Percentiles rank a stretch among this genome's conserved stretches.
Conservation (phyloP, 2,329 filamentous ascomycete genomes). For the Fulvia fulva region DNA sequence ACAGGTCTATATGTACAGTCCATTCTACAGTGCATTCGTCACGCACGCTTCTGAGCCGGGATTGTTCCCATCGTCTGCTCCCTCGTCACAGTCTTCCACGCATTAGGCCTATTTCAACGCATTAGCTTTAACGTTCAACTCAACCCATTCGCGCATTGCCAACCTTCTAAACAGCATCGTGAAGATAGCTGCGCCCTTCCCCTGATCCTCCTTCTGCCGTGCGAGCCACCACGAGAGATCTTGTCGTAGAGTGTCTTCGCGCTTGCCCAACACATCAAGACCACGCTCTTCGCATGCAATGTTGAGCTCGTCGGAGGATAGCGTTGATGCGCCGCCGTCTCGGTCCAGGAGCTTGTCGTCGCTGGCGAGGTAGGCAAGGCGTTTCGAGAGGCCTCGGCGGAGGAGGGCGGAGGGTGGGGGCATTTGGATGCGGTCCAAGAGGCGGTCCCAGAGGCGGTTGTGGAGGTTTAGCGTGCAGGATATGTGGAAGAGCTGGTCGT, state of each 20-base stretch:
- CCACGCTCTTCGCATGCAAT: conserved; percentile 38
- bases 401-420: conserved; percentile 51
- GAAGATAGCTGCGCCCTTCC: conserved; percentile 26
- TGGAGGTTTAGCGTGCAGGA: conserved; percentile 39
- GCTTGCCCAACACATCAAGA: conserved; percentile 30
- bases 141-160: conserved; percentile 21
- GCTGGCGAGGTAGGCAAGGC: conserved; percentile 60
- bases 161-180: conserved; percentile 35
- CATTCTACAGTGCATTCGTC: not conserved
- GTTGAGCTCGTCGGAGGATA: conserved; percentile 38
- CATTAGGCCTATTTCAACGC: conserved; percentile 10
- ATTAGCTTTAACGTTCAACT: conserved; percentile 20
- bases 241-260: conserved; percentile 24
- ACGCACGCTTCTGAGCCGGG: not conserved
- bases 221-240: conserved; percentile 40
- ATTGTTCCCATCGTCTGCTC: not conserved
- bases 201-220: conserved; percentile 37
- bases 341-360: conserved; percentile 67
- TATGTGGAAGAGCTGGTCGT: conserved; percentile 41
- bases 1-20: not conserved
- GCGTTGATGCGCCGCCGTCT: conserved; percentile 55
- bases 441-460: conserved; percentile 39
- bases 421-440: conserved; percentile 45
- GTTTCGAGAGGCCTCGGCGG: conserved; percentile 48
- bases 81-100: conserved; percentile 5